Base-by-base conservation (phyloP, 164 flowering plant species). In the Dillenia turbinata region DNA sequence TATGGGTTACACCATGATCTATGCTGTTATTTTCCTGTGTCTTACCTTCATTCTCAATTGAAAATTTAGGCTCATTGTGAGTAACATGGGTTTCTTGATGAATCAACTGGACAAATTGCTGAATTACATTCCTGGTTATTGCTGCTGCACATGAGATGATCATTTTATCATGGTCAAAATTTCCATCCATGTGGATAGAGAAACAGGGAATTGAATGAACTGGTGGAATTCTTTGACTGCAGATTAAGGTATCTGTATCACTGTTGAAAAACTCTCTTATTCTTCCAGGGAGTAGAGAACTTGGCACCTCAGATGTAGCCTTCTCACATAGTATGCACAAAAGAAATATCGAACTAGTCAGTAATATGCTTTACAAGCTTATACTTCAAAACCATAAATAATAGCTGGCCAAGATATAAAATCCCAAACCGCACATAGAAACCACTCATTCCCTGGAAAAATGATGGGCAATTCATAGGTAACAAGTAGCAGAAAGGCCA, bases 261-360 rank as follows among this genome's bases (percentile, higher is more conserved):
- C 60, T 65, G 45, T 71, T 69, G 71, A 94, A 94, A 68, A 94
- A 91, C 66, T 83, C 79, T 73, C 64, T 75, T 59, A 92, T 64
- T 69, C 78, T 69, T 7, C 1, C 33, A 63, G 99, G 96, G 47
- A 94, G 87, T 24, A 24, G 64, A 44, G 65, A 56, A 69, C 54
- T 73, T 59, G 92, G 86, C 60, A 80, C 67, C 69, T 86, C 97
- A 50, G 93, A 89, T 57, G 98, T 89, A 62, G 98, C 97, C 98
- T 94, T 83, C 72, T 69, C 22, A 17, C 46, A 73, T 16, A 66
- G 9, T 57, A 61, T 26, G 5, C 33, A 26, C 33, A 63, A 63
- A 52, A 54, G 3, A 44, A 60, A 22, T n/a, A 10, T 33, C 47
- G 47, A 56, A 47, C 10, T 19, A 63, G 14, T 12, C 10, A 47